These are phyloP conservation scores for Gardenia jasminoides DNA, from an alignment of 257 asterid species.

Conservation along the genomic window DNA sequence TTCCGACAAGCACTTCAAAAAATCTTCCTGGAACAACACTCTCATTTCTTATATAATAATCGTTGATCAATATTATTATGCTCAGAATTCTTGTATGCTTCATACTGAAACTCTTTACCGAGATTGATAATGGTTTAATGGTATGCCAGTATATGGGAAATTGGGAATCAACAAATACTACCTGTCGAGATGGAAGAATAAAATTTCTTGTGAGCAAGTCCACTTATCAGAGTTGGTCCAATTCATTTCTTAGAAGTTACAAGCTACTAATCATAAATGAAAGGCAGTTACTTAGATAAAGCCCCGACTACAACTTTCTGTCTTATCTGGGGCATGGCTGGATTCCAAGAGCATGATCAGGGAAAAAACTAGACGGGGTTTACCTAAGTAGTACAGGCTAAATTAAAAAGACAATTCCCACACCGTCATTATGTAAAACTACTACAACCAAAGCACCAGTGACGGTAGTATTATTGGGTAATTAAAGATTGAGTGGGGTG, in stretches of 20 bases:
- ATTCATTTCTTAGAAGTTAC: background rate
- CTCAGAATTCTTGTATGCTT: background rate
- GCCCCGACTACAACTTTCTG: background rate
- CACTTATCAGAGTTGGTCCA: background rate
- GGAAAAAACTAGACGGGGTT: too few relatives aligned
- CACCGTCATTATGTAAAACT: background rate
- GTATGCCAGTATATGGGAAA: background rate
- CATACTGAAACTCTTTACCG: background rate
- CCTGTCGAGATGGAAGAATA: background rate
- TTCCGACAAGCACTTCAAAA: conserved; percentile 85
- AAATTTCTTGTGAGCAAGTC: background rate
- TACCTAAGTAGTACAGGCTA: too few relatives aligned
- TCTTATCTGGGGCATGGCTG: too few relatives aligned
- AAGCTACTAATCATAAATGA: too few relatives aligned
- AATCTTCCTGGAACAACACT: conserved; percentile 63
- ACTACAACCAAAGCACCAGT: too few relatives aligned
- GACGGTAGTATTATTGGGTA: too few relatives aligned
- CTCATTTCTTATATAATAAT: conserved; percentile 14
- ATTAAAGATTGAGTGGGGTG: background rate
- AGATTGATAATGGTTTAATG: background rate
- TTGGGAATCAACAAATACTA: background rate
- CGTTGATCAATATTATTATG: background rate
- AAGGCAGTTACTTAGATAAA: background rate
- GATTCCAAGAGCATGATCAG: too few relatives aligned
- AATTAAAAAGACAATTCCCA: background rate